Evolutionary conservation across 352 stramenopile species (phyloP), one percentile per base, ranked within the genome.

Genomic region (Detonula confervacea): DNA sequence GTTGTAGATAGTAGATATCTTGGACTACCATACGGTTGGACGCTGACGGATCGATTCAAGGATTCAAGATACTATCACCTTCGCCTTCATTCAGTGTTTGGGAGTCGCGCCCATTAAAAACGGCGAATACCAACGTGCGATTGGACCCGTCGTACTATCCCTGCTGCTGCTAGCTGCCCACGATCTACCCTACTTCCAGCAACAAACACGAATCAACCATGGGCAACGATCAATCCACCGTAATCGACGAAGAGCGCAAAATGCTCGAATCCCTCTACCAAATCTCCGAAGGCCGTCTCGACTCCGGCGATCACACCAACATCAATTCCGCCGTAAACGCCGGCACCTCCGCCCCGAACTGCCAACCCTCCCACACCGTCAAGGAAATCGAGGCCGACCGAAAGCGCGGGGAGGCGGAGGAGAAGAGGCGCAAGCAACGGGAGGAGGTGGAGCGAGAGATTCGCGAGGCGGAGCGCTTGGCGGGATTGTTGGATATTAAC

Each of bases 351-450:
- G 87, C 83, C 22, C 72, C 87, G 0, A 87, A 88, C 61, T 91
- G 83, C 64, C 87, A 93, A 60, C 87, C 87, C 14, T 83, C 85
- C 39, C 85, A 93, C 47, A 92, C 80, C 0, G 6, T 83, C 14
- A 24, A 29, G 12, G 75, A 79, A 44, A 60, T 66, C 29, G 70
- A 79, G n/a, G n/a, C n/a, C n/a, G n/a, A n/a, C n/a, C n/a, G n/a
- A 42, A 5, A 42, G 11, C 33, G 11, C 33, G 5, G 33, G 11
- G 33, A 42, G 11, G 33, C 5, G 18, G 60, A 47, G 27, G 52
- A 72, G 46, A 25, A 24, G 4, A 30, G 11, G 27, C 51, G 44
- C 0, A 20, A 49, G 2, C 18, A 54, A n/a, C n/a, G n/a, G 39
- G 5, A 33, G 20, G 75, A 64, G 30, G 68, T 74, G 52, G 75